Percentiles rank a stretch among this genome's conserved stretches.
These are phyloP conservation scores for Pseudoneurospora amorphoporcata DNA, from an alignment of 495 filamentous ascomycete species.

Conservation along the genomic window DNA sequence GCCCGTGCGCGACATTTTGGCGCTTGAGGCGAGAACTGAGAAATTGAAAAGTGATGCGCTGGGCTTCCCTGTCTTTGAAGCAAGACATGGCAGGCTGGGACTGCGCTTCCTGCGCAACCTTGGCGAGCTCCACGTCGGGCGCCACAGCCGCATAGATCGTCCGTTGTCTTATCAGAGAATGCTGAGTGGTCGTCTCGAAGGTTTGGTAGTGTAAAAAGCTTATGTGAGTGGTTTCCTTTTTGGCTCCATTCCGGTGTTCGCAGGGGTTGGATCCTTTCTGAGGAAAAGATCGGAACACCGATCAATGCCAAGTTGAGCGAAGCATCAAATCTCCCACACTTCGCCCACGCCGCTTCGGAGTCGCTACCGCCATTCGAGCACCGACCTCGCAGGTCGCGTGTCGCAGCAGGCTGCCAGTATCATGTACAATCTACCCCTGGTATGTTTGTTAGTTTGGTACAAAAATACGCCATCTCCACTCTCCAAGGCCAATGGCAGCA, in stretches of 20 bases:
- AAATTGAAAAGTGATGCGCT: not conserved
- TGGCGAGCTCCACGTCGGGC: not conserved
- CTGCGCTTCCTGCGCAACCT: not conserved
- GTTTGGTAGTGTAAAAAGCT: slow-evolving; percentile 3
- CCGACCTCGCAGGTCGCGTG: not conserved
- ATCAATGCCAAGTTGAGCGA: not conserved
- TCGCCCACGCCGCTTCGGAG: not conserved
- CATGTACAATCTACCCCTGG: not conserved
- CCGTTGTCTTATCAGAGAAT: slow-evolving; percentile 3
- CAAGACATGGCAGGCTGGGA: not conserved
- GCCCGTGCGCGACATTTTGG: not conserved
- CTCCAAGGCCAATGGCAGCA: too few relatives aligned
- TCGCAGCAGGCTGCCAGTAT: not conserved
- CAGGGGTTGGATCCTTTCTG: not conserved
- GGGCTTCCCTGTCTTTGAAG: not conserved
- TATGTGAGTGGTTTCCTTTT: slow-evolving; percentile 2
- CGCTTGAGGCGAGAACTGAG: not conserved
- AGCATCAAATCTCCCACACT: not conserved
- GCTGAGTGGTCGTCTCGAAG: slow-evolving; percentile 8
- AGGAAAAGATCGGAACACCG: not conserved
- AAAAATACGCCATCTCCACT: too few relatives aligned
- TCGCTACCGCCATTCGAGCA: not conserved
- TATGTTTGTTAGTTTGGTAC: too few relatives aligned
- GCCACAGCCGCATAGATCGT: not conserved
- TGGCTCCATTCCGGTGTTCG: slow-evolving; percentile 3